These are phyloP conservation scores for Euphrasia arctica DNA, from an alignment of 305 asterid species.

Conservation along the genomic window DNA sequence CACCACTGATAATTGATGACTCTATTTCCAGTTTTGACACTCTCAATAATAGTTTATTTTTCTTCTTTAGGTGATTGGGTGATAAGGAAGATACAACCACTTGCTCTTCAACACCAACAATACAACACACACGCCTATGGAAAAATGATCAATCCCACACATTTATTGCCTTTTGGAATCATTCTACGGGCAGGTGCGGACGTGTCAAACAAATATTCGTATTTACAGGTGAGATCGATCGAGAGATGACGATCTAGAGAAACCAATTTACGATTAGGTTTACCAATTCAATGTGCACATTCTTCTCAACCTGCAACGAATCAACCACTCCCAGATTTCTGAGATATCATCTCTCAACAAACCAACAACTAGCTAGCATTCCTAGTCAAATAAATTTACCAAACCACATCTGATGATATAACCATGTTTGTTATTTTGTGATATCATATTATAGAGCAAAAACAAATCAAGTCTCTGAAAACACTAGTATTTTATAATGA, in stretches of 20 bases:
- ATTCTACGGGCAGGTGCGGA: neutral
- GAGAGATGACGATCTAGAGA: neutral
- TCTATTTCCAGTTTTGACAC: slow-evolving; percentile 2
- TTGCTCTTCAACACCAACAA: neutral
- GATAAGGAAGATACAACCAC: neutral
- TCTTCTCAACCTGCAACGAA: neutral
- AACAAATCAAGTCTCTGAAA: neutral
- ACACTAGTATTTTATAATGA: neutral
- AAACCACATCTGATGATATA: neutral
- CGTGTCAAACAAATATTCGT: too few relatives aligned
- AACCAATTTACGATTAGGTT: neutral
- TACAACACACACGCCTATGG: neutral
- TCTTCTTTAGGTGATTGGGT: neutral
- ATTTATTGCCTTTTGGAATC: slow-evolving; percentile 6
- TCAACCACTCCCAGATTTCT: neutral
- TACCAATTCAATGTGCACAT: neutral
- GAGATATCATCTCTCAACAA: too few relatives aligned
- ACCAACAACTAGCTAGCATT: neutral
- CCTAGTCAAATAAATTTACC: neutral
- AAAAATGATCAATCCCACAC: neutral
- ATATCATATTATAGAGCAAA: neutral
- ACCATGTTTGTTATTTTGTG: neutral
- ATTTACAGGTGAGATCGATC: too few relatives aligned
- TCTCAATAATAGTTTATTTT: neutral
- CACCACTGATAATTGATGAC: slow-evolving; percentile 4